phyloP scores from a whole-genome alignment of 345 rosid genomes.

The Populus pruinosa region DNA sequence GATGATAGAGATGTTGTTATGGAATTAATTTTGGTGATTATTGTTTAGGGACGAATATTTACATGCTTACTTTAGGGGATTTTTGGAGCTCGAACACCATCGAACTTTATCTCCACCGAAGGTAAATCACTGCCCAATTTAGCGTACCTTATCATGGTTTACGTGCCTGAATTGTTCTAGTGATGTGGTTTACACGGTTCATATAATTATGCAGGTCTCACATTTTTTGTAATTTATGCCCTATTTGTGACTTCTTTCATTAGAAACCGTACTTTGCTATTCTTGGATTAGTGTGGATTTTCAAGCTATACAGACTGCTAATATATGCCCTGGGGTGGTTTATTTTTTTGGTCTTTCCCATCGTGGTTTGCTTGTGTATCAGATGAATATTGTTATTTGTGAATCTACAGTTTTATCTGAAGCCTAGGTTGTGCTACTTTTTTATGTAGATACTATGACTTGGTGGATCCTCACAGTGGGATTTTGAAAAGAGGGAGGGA shows the following conservation, averaged over 20 bases:
- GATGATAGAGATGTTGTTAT: neutral
- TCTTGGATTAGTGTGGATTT: too few species aligned
- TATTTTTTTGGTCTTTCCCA: neutral
- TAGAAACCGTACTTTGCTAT: too few species aligned
- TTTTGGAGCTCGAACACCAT: constrained; percentile 95
- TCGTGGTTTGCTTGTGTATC: neutral
- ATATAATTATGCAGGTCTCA: too few species aligned
- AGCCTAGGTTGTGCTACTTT: constrained; percentile 13
- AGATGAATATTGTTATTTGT: neutral
- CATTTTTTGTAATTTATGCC: too few species aligned
- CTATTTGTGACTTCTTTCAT: too few species aligned
- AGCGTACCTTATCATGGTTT: too few species aligned
- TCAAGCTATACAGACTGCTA: neutral
- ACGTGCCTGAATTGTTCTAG: too few species aligned
- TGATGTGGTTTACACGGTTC: too few species aligned
- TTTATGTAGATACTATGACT: constrained; percentile 64
- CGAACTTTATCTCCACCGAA: constrained; percentile 84
- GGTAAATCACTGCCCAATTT: constrained; percentile 30
- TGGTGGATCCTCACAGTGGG: constrained; percentile 69
- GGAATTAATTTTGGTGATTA: constrained; percentile 11
- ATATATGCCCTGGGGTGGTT: neutral
- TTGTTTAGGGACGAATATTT: constrained; percentile 73
- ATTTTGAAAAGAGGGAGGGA: constrained; percentile 83
- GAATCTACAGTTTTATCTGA: neutral
- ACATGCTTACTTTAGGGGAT: constrained; percentile 88